Conservation (phyloP, 768 basidiomycete species). For the Leccinum obscurum region DNA sequence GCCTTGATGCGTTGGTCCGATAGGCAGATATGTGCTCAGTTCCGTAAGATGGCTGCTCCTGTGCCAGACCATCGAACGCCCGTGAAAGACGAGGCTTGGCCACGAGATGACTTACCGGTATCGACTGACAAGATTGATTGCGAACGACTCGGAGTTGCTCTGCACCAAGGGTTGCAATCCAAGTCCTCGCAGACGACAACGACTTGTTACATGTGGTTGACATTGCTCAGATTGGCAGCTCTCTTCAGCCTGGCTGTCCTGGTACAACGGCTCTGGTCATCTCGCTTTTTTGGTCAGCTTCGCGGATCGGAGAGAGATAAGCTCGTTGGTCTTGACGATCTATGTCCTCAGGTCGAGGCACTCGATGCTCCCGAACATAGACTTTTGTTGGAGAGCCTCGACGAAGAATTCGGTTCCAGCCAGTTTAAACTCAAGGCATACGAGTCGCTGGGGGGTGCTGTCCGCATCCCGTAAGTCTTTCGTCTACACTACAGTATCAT, state of each 20-base stretch:
- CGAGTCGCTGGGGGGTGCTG: constrained; percentile 37
- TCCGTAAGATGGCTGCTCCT: constrained; percentile 4
- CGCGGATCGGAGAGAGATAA: neutral
- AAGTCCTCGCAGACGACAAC: neutral
- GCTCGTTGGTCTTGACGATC: constrained; percentile 2
- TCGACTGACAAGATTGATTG: constrained; percentile 11
- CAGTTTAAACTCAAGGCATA: constrained; percentile 33
- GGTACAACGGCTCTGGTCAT: constrained; percentile 8
- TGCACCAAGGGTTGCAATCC: neutral
- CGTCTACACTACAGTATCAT: neutral
- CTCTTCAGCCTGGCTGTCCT: constrained; percentile 15
- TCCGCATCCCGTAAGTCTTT: constrained; percentile 33
- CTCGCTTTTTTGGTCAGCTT: neutral
- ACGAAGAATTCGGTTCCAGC: constrained; percentile 20
- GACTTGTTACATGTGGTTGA: neutral
- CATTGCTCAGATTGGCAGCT: neutral
- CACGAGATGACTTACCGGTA: neutral
- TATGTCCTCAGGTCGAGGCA: constrained; percentile 31
- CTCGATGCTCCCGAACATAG: constrained; percentile 19
- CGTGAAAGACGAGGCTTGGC: neutral
- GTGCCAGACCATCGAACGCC: neutral
- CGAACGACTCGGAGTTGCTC: constrained; percentile 5
- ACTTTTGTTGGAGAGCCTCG: constrained; percentile 23
- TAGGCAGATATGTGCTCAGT: constrained; percentile 7
- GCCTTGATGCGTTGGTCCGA: constrained; percentile 2